Percentiles rank a stretch among this genome's conserved stretches.
Evolutionary conservation across 2,329 filamentous ascomycete genomes (phyloP).

Genomic region (Ophiognomonia clavigignenti-juglandacearum): DNA sequence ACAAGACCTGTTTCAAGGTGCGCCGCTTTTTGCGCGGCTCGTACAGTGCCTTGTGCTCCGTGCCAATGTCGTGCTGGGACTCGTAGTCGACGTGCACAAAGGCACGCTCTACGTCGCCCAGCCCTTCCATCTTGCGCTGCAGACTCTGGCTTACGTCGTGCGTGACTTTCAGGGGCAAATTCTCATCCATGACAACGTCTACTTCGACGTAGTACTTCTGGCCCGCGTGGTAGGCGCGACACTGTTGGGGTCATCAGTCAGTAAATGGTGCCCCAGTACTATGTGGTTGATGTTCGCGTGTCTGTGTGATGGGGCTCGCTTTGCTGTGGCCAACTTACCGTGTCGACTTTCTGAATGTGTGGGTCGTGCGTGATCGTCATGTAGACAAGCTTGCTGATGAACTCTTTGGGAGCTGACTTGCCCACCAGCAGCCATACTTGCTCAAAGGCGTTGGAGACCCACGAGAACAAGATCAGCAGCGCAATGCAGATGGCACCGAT

Average conservation of each 20-base stretch:
- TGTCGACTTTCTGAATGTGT: slow-evolving; percentile 54
- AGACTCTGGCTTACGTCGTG: slow-evolving; percentile 57
- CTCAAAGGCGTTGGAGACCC: slow-evolving; percentile 56
- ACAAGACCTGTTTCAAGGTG: slow-evolving; percentile 30
- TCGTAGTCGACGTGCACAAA: slow-evolving; percentile 44
- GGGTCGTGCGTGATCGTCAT: slow-evolving; percentile 49
- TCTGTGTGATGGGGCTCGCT: no score
- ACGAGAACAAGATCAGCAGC: slow-evolving; percentile 56
- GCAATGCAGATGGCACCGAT: slow-evolving; percentile 57
- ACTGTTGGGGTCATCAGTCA: slow-evolving; percentile 23
- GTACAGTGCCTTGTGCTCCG: slow-evolving; percentile 39
- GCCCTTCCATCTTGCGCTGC: slow-evolving; percentile 55
- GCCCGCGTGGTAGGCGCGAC: slow-evolving; percentile 57
- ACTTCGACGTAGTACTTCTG: slow-evolving; percentile 59
- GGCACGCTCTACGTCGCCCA: slow-evolving; percentile 36
- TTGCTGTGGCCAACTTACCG: slow-evolving; percentile 31
- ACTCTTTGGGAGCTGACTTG: slow-evolving; percentile 54
- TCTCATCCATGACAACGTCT: slow-evolving; percentile 55
- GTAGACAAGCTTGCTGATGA: slow-evolving; percentile 52
- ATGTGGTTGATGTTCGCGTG: no score
- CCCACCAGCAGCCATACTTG: slow-evolving; percentile 59
- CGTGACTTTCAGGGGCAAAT: slow-evolving; percentile 48
- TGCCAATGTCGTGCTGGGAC: slow-evolving; percentile 33
- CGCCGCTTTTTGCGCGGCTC: slow-evolving; percentile 27
- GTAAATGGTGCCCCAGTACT: no score